Conservation (phyloP, 306 rosid genomes). For the Acacia melanoxylon region DNA sequence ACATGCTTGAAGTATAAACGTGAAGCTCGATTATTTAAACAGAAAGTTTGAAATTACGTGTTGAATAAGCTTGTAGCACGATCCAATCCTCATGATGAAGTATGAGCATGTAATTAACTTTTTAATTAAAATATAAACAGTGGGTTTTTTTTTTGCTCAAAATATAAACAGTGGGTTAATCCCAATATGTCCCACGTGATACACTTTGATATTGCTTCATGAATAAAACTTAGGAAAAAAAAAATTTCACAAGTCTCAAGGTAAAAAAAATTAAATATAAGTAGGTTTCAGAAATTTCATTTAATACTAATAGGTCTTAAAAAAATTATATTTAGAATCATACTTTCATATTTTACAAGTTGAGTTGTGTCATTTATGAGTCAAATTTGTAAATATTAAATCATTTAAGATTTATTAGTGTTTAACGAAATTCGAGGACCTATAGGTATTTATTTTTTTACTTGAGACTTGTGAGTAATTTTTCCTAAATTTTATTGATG, state of each 20-base stretch:
- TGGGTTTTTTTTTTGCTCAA: no score
- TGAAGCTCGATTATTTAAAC: background rate
- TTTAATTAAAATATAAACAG: background rate
- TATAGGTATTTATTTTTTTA: no score
- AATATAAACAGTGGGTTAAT: background rate
- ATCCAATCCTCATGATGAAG: background rate
- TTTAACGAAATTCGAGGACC: background rate
- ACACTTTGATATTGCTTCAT: background rate
- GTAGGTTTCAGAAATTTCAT: background rate
- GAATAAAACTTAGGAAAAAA: background rate
- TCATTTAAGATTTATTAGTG: no score
- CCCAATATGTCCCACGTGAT: background rate
- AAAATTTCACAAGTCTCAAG: background rate
- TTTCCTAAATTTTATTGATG: background rate
- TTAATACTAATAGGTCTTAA: background rate
- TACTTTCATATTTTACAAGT: no score
- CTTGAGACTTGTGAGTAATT: background rate
- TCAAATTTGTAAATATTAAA: background rate
- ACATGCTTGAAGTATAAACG: background rate
- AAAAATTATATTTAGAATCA: no score
- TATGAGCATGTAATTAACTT: background rate
- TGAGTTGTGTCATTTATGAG: no score
- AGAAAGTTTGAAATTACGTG: background rate
- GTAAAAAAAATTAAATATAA: background rate
- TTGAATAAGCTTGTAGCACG: background rate